Conservation (phyloP, 371 early-diverging fungal species). For the Apophysomyces elegans region DNA sequence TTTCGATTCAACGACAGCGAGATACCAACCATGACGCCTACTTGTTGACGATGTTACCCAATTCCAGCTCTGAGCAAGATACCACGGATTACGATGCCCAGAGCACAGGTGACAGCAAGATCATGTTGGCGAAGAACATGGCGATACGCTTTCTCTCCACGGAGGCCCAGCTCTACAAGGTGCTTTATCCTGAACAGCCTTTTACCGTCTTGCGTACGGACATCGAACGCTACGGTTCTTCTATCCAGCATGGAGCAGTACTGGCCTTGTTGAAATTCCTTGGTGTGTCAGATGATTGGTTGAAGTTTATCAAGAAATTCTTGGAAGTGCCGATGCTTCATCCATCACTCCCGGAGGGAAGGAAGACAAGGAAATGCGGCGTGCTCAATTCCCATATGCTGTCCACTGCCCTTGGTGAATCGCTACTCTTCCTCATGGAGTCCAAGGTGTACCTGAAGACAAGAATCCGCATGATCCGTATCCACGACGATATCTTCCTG, state of each 20-base stretch:
- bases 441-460: conserved; percentile 9
- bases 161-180: conserved; percentile 20
- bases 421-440: conserved; percentile 22
- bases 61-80: background rate
- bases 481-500: conserved; percentile 26
- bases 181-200: background rate
- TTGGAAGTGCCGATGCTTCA: conserved; percentile 18
- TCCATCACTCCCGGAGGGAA: conserved; percentile 10
- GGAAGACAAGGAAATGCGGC: conserved; percentile 9
- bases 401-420: conserved; percentile 18
- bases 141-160: conserved; percentile 14
- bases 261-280: conserved; percentile 18
- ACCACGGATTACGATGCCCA: background rate
- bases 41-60: background rate
- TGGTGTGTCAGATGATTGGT: conserved; percentile 18
- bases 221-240: conserved; percentile 26
- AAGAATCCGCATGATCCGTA: conserved; percentile 9
- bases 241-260: conserved; percentile 19
- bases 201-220: conserved; percentile 25
- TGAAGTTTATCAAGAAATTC: conserved; percentile 15
- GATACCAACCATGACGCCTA: background rate
- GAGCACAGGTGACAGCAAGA: background rate
- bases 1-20: background rate
- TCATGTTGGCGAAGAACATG: conserved; percentile 12
- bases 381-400: conserved; percentile 21